Conservation (phyloP, 2,329 filamentous ascomycete genomes). For the Parastagonospora nodorum region DNA sequence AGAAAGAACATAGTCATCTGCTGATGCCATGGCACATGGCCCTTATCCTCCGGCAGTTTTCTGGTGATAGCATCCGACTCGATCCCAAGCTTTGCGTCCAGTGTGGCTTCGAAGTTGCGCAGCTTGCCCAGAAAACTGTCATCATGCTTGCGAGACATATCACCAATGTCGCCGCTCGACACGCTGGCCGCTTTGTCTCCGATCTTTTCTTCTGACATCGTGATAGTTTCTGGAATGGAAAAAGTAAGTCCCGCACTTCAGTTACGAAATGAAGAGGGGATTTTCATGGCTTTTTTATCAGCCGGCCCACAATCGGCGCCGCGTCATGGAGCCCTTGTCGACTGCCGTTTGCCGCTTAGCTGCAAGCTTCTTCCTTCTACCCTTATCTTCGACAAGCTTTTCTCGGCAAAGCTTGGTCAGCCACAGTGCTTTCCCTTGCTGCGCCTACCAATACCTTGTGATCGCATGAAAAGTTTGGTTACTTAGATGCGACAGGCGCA, state of each 20-base stretch:
- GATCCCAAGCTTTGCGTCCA: constrained; percentile 28
- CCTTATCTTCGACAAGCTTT: constrained; percentile 26
- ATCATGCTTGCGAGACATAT: constrained; percentile 10
- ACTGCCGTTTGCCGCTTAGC: constrained; percentile 17
- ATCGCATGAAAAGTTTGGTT: too few relatives aligned
- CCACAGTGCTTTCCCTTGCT: not conserved
- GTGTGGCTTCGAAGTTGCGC: constrained; percentile 21
- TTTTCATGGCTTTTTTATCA: constrained; percentile 5
- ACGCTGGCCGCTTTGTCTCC: constrained; percentile 15
- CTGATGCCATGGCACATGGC: constrained; percentile 31
- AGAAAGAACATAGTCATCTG: constrained; percentile 48
- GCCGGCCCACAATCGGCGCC: constrained; percentile 6
- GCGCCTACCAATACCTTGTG: too few relatives aligned
- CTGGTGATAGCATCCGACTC: constrained; percentile 31
- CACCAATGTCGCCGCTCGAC: constrained; percentile 11
- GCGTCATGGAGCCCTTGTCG: constrained; percentile 11
- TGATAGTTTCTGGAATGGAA: not conserved
- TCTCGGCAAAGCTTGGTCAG: constrained; percentile 16
- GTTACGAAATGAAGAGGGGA: constrained; percentile 1
- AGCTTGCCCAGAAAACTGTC: constrained; percentile 20
- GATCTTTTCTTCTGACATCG: constrained; percentile 21
- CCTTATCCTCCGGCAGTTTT: constrained; percentile 34
- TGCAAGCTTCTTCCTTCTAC: constrained; percentile 12
- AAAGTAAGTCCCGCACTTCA: not conserved
- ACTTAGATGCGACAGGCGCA: too few relatives aligned